Evolutionary conservation across 257 asterid species (phyloP), one percentile per base, ranked within the genome.

Genomic region (Solanum virginianum): DNA sequence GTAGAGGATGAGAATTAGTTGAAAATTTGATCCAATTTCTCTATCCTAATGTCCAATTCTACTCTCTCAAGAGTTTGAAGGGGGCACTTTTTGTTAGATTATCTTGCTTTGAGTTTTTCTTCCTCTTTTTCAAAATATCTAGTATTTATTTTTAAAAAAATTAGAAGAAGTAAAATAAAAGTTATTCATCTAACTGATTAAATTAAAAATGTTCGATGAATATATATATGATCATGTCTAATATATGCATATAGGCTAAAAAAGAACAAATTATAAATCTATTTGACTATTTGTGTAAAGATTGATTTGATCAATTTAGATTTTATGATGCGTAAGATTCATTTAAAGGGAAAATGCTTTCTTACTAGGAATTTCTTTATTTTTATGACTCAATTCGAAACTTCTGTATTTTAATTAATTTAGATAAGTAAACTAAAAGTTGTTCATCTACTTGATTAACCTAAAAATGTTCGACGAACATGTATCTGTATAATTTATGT

Each of bases 51-150:
- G 89, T 87, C 88, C 45, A 86, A 83, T 70, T 89, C 87, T 60
- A 75, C 71, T 85, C 65, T 56, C 69, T 68, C 59, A 60, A 60
- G 69, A 84, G 84, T 84, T 80, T 83, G 93, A 93, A 82, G 66
- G 65, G 26, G 92, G 89, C 93, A 66, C 80, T 85, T 88, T 88
- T 86, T 71, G 86, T 90, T 66, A 88, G 89, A 81, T 90, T 90
- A 90, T 86, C 79, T 75, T 49, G 60, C 45, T 14, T 14, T 49
- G 17, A 45, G 36, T 20, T 11, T 3, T 12, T 47, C 0, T 15
- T 17, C 18, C 0, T 29, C 55, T 18, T 14, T 20, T 17, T 2
- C 51, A 36, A 69, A 69, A 69, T 69, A 36, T 69, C 26, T 9
- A 4, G 15, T 17, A 69, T 69, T 32, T 69, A 20, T 36, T 36